Evolutionary conservation across 2,329 filamentous ascomycete species (phyloP), one percentile per base, ranked within the genome.

Genomic region (Colletotrichum musicola): DNA sequence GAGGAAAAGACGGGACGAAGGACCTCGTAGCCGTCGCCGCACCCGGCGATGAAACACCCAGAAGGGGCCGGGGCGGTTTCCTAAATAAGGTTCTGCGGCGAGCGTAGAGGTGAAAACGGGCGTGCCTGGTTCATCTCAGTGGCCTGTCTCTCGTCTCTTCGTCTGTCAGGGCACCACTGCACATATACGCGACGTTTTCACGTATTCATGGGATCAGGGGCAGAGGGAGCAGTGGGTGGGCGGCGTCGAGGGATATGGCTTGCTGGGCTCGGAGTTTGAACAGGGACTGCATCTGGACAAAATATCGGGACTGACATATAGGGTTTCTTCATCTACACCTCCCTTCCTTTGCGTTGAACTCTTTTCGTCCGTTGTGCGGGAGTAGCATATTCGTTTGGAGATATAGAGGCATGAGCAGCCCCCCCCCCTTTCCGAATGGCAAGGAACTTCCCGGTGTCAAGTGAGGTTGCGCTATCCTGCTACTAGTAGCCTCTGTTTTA

Each of bases 61-160:
- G 72, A 62, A 72, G 74, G 40, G 75, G 79, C 16, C 74, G 77
- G 27, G 75, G 75, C 16, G 74, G 75, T 22, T 68, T 81, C 57
- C 73, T 81, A 20, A 78, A 75, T 47, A 81, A 80, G 73, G 77
- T 81, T 71, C 79, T 81, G 51, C 73, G 78, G 58, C 74, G 77
- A 62, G 68, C 70, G 66, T 76, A 51, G 54, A 30, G 35, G n/a
- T 27, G 18, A 49, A 35, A 54, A 44, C 59, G 59, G 59, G 49
- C 59, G 49, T 35, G 38, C 30, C 30, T 35, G 59, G 50, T 63
- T 55, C 60, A 56, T 55, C 51, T 62, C 57, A 60, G 57, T 42
- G 40, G 40, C 6, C 6, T 42, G 13, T 14, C 16, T 6, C 22
- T 6, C n/a, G 40, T 42, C 40, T 42, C 5, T 14, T 44, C 44